phyloP scores from a whole-genome alignment of 2,329 filamentous ascomycete species.

The Penicillium corylophilum region DNA sequence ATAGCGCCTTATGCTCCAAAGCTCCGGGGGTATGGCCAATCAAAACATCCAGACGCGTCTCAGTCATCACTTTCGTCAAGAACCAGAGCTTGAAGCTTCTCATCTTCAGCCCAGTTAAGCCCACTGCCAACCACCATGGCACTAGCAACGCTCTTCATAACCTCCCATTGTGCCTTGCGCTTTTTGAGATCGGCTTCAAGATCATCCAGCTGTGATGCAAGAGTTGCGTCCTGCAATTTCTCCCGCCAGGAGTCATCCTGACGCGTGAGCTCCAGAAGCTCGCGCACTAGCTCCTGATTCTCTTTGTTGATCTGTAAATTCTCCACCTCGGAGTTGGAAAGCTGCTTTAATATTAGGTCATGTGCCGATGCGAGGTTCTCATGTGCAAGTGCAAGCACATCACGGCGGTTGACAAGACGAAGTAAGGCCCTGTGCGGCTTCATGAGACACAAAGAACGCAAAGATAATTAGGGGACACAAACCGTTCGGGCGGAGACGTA shows the following conservation, averaged over 20 bases:
- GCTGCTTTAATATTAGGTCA: slow-evolving; percentile 51
- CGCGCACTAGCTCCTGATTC: slow-evolving; percentile 63
- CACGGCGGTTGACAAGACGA: slow-evolving; percentile 65
- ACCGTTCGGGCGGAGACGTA: slow-evolving; percentile 68
- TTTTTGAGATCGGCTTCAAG: slow-evolving; percentile 61
- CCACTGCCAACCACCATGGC: slow-evolving; percentile 79
- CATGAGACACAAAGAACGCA: slow-evolving; percentile 11
- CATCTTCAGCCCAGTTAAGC: slow-evolving; percentile 74
- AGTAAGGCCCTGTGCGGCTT: slow-evolving; percentile 59
- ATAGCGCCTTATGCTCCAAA: not conserved
- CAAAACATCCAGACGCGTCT: slow-evolving; percentile 2
- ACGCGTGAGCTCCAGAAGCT: slow-evolving; percentile 63
- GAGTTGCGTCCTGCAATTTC: slow-evolving; percentile 53
- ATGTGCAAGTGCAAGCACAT: slow-evolving; percentile 63
- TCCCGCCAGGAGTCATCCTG: slow-evolving; percentile 54
- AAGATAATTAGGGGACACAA: slow-evolving; percentile 20
- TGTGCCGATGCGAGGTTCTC: slow-evolving; percentile 59
- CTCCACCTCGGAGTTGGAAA: slow-evolving; percentile 59
- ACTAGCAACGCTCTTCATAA: slow-evolving; percentile 75
- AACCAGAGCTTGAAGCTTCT: slow-evolving; percentile 66
- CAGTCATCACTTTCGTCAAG: slow-evolving; percentile 63
- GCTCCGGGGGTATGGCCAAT: not conserved
- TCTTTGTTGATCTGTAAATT: slow-evolving; percentile 56
- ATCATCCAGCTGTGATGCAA: slow-evolving; percentile 56
- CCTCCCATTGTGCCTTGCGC: slow-evolving; percentile 67